Evolutionary conservation across 1,284 basidiomycete species (phyloP), one percentile per base, ranked within the genome.

Genomic region (Golubevia pallescens): DNA sequence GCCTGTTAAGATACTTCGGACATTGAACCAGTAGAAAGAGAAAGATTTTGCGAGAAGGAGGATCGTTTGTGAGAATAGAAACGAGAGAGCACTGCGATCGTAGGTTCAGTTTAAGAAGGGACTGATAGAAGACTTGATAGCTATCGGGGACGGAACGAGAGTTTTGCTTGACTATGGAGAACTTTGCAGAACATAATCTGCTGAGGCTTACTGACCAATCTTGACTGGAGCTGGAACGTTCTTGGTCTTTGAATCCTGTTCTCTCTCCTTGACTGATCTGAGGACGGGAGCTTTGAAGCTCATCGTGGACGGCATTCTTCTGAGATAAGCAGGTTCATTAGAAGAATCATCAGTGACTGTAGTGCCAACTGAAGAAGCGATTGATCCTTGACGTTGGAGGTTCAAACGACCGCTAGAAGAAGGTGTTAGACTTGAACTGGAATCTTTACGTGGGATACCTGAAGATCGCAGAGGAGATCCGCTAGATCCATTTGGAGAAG

Each of bases 261-360:
- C 42, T 13, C 42, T 48, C 16, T 48, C 62, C 52, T 58, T 58
- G 28, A 56, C 54, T 19, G 24, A 42, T 48, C 68, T 56, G 58
- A 77, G 62, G 20, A 77, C 55, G 3, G 74, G 74, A 38, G 74
- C 74, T 61, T 77, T 70, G 54, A 77, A 77, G 48, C 65, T 60
- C 16, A 54, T 61, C 42, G 56, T 28, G 10, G 59, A 63, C 7
- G 56, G 61, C 2, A 62, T 34, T 48, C 65, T 28, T 51, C 70
- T 73, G 65, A 75, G 70, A 34, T 73, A 75, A 57, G 70, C 68
- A 1, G 71, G 74, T 55, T 69, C 13, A 48, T 48, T 48, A 48
- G 42, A 13, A 13, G 42, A 48, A 48, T 48, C 42, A 48, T 48
- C 42, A 48, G 42, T 48, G 42, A 48, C 42, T 48, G 42, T 13